Evolutionary conservation across 2,329 filamentous ascomycete genomes (phyloP).

Genomic region (Lachnellula hyalina): DNA sequence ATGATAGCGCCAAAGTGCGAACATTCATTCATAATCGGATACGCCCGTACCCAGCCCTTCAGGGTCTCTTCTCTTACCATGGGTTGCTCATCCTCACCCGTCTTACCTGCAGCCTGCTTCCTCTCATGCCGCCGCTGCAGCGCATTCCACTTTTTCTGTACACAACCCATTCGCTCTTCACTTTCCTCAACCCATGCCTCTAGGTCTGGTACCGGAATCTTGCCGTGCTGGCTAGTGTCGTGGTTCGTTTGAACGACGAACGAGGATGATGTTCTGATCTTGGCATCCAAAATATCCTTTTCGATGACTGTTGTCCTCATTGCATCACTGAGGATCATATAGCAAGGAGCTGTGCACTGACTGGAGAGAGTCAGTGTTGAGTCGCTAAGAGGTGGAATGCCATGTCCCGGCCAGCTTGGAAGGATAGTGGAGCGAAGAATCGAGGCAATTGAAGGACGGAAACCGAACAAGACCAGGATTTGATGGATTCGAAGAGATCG

Average conservation of each 20-base stretch:
- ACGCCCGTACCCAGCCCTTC: conserved; percentile 43
- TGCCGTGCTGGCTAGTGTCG: not conserved
- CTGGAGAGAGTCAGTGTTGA: conserved; percentile 31
- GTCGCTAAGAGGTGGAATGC: conserved; percentile 5
- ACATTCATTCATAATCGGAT: conserved; percentile 50
- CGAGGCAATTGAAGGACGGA: conserved; percentile 48
- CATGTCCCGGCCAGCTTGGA: conserved; percentile 9
- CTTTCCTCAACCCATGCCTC: conserved; percentile 28
- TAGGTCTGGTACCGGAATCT: not conserved
- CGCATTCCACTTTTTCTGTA: conserved; percentile 36
- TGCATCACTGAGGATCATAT: conserved; percentile 51
- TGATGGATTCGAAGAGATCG: conserved; percentile 43
- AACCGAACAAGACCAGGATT: conserved; percentile 48
- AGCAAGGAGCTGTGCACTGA: conserved; percentile 47
- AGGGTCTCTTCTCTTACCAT: conserved; percentile 33
- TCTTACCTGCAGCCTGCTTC: conserved; percentile 14
- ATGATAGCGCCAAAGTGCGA: conserved; percentile 55
- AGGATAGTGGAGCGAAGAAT: conserved; percentile 37
- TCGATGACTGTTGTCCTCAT: conserved; percentile 44
- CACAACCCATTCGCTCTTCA: conserved; percentile 31
- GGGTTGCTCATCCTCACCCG: conserved; percentile 12
- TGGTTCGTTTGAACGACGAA: conserved; percentile 7
- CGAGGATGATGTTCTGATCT: conserved; percentile 21
- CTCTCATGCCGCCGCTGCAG: conserved; percentile 20
- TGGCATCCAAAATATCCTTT: conserved; percentile 47